A percentile compares a stretch with the other conserved stretches of the same genome.
Conservation (phyloP, 2,329 filamentous ascomycete species). For the Hypoxylon sp. region DNA sequence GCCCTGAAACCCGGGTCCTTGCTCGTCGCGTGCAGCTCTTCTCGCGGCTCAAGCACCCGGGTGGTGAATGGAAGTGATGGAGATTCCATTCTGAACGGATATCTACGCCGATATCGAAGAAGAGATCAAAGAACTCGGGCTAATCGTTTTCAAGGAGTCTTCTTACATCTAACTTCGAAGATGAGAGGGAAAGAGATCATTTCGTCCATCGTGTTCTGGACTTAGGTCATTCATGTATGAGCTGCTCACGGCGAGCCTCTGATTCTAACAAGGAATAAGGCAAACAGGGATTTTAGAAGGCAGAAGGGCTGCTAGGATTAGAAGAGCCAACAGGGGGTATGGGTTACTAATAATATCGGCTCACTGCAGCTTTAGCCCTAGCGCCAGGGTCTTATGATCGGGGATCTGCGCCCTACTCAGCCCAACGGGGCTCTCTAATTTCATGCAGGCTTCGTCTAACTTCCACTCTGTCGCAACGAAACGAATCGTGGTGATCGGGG, state of each 20-base stretch:
- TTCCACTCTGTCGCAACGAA: neutral
- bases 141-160: neutral
- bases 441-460: slow-evolving; percentile 4
- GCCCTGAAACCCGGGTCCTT: slow-evolving; percentile 26
- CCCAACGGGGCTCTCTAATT: slow-evolving; percentile 4
- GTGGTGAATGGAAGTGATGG: slow-evolving; percentile 34
- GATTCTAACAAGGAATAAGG: slow-evolving; percentile 9
- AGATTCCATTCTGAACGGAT: slow-evolving; percentile 17
- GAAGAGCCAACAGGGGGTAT: slow-evolving; percentile 14
- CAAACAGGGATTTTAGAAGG: slow-evolving; percentile 5
- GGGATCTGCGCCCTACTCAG: slow-evolving; percentile 19
- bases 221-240: slow-evolving; percentile 4
- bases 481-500: neutral
- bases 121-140: neutral
- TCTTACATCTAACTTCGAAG: neutral
- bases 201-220: slow-evolving; percentile 3
- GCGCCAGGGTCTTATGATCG: slow-evolving; percentile 13
- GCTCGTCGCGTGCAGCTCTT: neutral
- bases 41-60: slow-evolving; percentile 24
- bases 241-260: slow-evolving; percentile 1
- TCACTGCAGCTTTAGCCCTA: slow-evolving; percentile 8
- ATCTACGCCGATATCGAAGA: neutral
- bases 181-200: neutral
- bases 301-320: slow-evolving; percentile 10
- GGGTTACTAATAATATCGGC: slow-evolving; percentile 24